Conservation (phyloP, 805 yeast genomes). For the Saccharomycopsis sp. region DNA sequence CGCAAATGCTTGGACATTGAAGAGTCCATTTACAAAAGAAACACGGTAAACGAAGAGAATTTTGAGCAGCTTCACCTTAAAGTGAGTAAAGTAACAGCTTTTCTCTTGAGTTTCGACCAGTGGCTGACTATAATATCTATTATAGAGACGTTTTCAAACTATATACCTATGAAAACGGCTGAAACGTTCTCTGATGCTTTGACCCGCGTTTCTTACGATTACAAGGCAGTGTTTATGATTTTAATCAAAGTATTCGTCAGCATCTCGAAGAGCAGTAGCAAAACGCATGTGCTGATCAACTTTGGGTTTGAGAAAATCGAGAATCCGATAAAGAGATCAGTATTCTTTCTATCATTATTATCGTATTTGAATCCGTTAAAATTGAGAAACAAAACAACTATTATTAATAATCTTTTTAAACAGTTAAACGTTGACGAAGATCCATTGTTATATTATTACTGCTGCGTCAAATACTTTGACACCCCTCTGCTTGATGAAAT, state of each 20-base stretch:
- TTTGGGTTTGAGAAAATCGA: not conserved
- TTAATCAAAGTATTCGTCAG: not conserved
- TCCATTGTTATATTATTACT: constrained; percentile 25
- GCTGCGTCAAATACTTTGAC: constrained; percentile 6
- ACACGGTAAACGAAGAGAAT: constrained; percentile 2
- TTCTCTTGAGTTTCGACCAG: constrained; percentile 24
- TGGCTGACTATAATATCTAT: not conserved
- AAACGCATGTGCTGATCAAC: not conserved
- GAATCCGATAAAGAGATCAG: constrained; percentile 5
- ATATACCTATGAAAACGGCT: not conserved
- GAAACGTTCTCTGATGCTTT: not conserved
- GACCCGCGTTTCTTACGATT: not conserved
- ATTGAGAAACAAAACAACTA: constrained; percentile 1
- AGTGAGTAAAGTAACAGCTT: constrained; percentile 31
- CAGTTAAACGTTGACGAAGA: constrained; percentile 23
- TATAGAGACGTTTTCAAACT: not conserved
- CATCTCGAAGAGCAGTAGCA: not conserved
- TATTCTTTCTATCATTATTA: constrained; percentile 19
- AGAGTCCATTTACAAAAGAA: constrained; percentile 22
- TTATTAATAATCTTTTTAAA: constrained; percentile 24
- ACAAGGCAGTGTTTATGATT: not conserved
- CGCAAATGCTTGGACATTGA: constrained; percentile 31
- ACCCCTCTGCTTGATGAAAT: not conserved
- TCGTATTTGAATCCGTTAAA: constrained; percentile 14
- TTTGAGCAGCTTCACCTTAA: constrained; percentile 27